phyloP scores from a whole-genome alignment of 2,329 filamentous ascomycete species.

The Colletotrichum echinochloae region DNA sequence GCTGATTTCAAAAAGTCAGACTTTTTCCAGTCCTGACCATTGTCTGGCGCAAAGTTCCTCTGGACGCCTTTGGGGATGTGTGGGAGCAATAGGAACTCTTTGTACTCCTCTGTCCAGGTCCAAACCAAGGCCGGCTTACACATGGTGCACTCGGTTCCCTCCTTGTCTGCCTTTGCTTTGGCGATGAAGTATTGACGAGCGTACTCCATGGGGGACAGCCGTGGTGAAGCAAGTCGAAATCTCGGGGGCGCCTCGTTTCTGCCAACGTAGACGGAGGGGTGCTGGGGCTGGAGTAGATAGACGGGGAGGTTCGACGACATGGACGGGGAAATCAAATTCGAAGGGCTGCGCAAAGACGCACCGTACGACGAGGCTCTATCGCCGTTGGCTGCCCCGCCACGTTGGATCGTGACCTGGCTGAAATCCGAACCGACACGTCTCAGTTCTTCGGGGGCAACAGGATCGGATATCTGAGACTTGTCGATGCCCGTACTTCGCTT shows the following conservation, averaged over 20 bases:
- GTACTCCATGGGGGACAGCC: constrained; percentile 57
- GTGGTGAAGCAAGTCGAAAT: constrained; percentile 37
- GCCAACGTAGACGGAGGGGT: constrained; percentile 30
- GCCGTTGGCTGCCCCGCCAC: constrained; percentile 11
- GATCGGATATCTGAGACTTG: constrained; percentile 38
- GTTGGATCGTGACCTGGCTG: constrained; percentile 11
- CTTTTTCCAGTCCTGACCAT: constrained; percentile 23
- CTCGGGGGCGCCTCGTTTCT: constrained; percentile 28
- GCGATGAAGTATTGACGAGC: constrained; percentile 51
- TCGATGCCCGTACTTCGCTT: constrained; percentile 34
- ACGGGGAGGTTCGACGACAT: constrained; percentile 26
- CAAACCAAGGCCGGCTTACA: constrained; percentile 47
- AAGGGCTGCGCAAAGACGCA: constrained; percentile 17
- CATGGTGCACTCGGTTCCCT: constrained; percentile 47
- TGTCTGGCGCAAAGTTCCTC: constrained; percentile 27
- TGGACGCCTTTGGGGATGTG: constrained; percentile 46
- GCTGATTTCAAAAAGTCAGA: constrained; percentile 12
- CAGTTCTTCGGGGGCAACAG: constrained; percentile 32
- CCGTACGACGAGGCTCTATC: constrained; percentile 8
- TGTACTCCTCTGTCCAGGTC: constrained; percentile 50
- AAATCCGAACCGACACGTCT: constrained; percentile 24
- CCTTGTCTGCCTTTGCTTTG: constrained; percentile 46
- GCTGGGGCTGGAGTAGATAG: constrained; percentile 35
- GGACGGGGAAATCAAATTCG: constrained; percentile 26
- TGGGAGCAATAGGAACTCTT: constrained; percentile 54